Evolutionary conservation across 306 rosid species (phyloP).

Genomic region (Cyamopsis tetragonoloba): DNA sequence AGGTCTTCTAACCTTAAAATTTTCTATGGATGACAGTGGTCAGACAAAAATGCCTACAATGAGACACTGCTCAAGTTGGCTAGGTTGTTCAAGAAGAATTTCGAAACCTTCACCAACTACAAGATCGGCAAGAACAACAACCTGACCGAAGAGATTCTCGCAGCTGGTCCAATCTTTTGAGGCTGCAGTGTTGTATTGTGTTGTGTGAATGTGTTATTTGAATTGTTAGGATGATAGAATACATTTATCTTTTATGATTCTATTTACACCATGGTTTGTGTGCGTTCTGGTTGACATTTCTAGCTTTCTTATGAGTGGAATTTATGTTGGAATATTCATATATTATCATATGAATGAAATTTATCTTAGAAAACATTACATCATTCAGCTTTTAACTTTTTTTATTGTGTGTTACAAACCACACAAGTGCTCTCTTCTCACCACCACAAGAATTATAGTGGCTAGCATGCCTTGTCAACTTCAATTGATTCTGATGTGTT

Average conservation of each 20-base stretch:
- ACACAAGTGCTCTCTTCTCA: neutral
- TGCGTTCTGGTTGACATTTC: neutral
- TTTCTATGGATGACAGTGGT: conserved; percentile 52
- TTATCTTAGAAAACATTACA: no score
- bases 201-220: neutral
- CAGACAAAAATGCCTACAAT: conserved; percentile 51
- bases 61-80: conserved; percentile 57
- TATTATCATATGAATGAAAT: no score
- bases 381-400: neutral
- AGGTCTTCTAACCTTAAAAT: neutral
- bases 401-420: neutral
- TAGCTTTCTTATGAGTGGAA: neutral
- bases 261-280: neutral
- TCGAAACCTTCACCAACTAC: conserved; percentile 53
- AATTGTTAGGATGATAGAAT: conserved; percentile 10
- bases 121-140: conserved; percentile 57
- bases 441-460: neutral
- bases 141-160: conserved; percentile 66
- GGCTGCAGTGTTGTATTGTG: neutral
- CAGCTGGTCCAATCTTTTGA: conserved; percentile 68
- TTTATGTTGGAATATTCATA: no score
- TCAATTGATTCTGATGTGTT: neutral
- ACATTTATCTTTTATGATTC: no score
- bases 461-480: neutral
- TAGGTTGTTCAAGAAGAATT: conserved; percentile 68